Evolutionary conservation across 2,329 filamentous ascomycete genomes (phyloP), one percentile per base, ranked within the genome.

Genomic region (Teratosphaeria viscida): DNA sequence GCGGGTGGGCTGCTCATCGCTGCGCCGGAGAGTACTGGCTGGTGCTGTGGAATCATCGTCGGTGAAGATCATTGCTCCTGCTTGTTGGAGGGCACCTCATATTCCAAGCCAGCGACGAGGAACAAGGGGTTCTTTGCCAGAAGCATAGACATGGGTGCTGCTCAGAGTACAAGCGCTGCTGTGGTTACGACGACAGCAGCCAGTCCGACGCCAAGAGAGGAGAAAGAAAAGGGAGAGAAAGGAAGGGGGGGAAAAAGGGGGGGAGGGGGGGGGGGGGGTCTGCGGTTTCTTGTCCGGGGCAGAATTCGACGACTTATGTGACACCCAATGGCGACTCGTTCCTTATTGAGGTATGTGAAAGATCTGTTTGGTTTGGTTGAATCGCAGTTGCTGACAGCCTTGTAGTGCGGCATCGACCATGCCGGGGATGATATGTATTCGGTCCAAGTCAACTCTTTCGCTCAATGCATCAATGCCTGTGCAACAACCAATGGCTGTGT

Each of bases 381-480:
- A 2, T 23, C 0, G 10, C 19, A 49, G 19, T 23, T 49, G 16
- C 43, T 49, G 43, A 49, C 43, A 19, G 19, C n/a, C 5, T 6
- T 11, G 19, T 11, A 66, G 60, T 68, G 67, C 56, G 66, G 63
- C 27, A 64, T 66, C 16, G 67, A 69, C 49, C 65, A 67, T 43
- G 60, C 57, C 8, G 69, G 65, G 49, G 68, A 68, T 27, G 67
- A 71, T 52, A 60, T 71, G 64, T 55, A 57, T 11, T 62, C 49
- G 19, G 55, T 59, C 12, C 60, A 60, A 37, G 64, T 67, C 52
- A 32, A 37, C 34, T 64, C 53, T 54, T 64, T 70, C 54, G 60
- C 63, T 23, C 52, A 59, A 27, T 71, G 69, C 59, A 65, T 71
- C 58, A 59, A 63, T 23, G 62, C 62, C 49, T 71, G 69, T 56